Base-by-base conservation (phyloP, 371 early-diverging fungal genomes). In the Rhizopus microsporus region DNA sequence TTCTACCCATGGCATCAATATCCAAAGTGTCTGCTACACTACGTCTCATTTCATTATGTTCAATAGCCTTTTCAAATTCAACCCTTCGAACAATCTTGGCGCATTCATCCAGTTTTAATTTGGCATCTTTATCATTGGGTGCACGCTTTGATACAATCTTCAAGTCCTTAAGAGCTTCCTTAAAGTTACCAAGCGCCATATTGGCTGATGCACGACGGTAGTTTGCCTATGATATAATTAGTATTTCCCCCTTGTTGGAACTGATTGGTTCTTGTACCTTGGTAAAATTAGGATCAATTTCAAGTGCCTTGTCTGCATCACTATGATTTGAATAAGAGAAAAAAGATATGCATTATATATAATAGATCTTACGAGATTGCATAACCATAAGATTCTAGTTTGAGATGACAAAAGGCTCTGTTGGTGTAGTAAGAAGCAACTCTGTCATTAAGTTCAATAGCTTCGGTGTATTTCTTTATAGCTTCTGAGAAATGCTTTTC, bases 41-140 rank as follows among this genome's bases (percentile, higher is more conserved):
- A 16, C 67, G 70, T n/a, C 63, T 72, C 15, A 55, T 35, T 16
- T 80, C 71, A 56, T 78, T 72, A 51, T 75, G 72, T 77, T 84
- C 85, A 54, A 98, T 96, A 7, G 99, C 99, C 71, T 92, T 88
- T 75, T 95, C 98, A 75, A 98, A 96, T 63, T 91, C 88, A 43
- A 88, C 80, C 44, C 92, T 72, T 44, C 88, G 87, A 46, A 88
- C 87, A 63, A 95, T 92, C 77, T 95, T 96, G 62, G 93, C 88
- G 65, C 95, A 94, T 67, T 94, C 93, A 6, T 76, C 72, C 54
- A 88, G 75, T 62, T 90, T 90, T 17, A 73, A 57, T 51, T 81
- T 82, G 5, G 88, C 92, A 56, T 83, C 88, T 57, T 81, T 82
- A 66, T 92, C 92, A 17, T 59, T 65, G 4, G 93, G 93, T 29